Percentiles rank a stretch among this genome's conserved stretches.
Evolutionary conservation across 1,284 basidiomycete species (phyloP).

Genomic region (Puccinia polysora): DNA sequence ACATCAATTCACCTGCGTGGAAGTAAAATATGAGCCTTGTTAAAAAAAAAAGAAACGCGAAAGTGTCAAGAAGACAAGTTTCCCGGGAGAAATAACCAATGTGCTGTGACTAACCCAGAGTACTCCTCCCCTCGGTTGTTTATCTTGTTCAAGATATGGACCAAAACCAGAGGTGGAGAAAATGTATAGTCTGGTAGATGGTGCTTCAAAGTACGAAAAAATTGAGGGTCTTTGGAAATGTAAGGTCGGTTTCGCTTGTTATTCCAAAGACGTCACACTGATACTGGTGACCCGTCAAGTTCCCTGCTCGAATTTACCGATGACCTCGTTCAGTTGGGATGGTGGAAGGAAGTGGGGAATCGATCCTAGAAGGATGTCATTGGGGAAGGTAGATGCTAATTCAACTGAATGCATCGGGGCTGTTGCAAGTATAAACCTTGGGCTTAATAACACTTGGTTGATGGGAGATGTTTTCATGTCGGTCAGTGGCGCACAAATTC

Average conservation of each 20-base stretch:
- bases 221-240: slow-evolving; percentile 33
- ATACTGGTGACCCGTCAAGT: too few relatives aligned
- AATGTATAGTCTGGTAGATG: slow-evolving; percentile 1
- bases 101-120: too few relatives aligned
- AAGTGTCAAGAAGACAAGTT: too few relatives aligned
- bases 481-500: slow-evolving; percentile 1
- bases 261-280: not conserved
- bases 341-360: slow-evolving; percentile 26
- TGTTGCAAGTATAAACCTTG: slow-evolving; percentile 21
- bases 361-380: not conserved
- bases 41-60: not conserved
- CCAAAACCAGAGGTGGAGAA: slow-evolving; percentile 17
- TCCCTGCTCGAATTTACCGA: slow-evolving; percentile 12
- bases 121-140: not conserved
- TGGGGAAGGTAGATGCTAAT: slow-evolving; percentile 8
- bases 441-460: slow-evolving; percentile 22
- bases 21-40: not conserved
- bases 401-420: slow-evolving; percentile 27
- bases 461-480: slow-evolving; percentile 37
- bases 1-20: too few relatives aligned
- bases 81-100: too few relatives aligned
- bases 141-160: slow-evolving; percentile 23
- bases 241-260: not conserved
- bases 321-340: slow-evolving; percentile 30
- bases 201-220: slow-evolving; percentile 12